Conservation (phyloP, 148 eudicot genomes). For the Oxyria digyna region DNA sequence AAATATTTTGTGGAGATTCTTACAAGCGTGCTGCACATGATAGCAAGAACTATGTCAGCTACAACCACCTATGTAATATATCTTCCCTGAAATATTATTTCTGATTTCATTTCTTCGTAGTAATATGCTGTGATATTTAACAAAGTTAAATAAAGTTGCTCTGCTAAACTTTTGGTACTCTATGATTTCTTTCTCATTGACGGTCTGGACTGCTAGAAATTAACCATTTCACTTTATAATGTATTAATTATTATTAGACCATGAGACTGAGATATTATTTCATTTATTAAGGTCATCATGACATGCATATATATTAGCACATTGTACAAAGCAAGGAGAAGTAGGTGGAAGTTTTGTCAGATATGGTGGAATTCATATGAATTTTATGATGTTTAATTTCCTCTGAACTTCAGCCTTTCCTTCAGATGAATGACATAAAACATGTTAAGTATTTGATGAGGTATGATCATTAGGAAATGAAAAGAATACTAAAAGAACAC, state of each 20-base stretch:
- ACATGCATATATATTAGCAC: neutral
- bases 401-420: neutral
- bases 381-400: neutral
- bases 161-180: neutral
- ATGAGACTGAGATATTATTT: neutral
- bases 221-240: neutral
- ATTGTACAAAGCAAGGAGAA: neutral
- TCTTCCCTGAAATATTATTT: constrained; percentile 8
- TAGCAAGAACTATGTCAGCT: constrained; percentile 27
- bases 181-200: neutral
- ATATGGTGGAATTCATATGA: neutral
- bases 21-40: constrained; percentile 32
- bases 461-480: neutral
- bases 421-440: neutral
- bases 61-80: constrained; percentile 45
- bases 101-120: neutral
- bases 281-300: neutral
- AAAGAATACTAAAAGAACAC: neutral
- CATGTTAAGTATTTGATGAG: neutral
- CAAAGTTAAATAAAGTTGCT: neutral
- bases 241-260: neutral
- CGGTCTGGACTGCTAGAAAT: neutral
- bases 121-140: neutral
- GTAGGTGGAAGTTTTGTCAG: neutral
- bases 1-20: constrained; percentile 40